A percentile compares a stretch with the other conserved stretches of the same genome.
These are phyloP conservation scores for Symmetrospora coprosmae DNA, from an alignment of 768 basidiomycete species.

Conservation along the genomic window DNA sequence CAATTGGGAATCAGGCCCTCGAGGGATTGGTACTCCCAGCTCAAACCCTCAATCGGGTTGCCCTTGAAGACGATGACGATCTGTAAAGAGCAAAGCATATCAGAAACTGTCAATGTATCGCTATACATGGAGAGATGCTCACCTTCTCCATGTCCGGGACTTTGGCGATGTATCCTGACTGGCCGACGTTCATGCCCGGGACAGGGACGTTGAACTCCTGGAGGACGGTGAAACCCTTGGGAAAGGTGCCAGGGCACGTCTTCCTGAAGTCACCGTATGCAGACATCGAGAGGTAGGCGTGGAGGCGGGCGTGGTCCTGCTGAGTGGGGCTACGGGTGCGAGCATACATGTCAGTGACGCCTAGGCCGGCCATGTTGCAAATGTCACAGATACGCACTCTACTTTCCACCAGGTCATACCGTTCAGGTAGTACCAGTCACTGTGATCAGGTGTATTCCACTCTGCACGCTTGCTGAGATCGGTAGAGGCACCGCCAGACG, in stretches of 20 bases:
- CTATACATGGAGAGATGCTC: no score
- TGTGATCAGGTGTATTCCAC: no score
- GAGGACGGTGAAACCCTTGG: constrained; percentile 4
- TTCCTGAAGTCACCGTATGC: constrained; percentile 10
- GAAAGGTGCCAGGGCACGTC: constrained; percentile 10
- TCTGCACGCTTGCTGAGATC: no score
- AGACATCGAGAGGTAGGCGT: background rate
- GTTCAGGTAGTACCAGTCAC: no score
- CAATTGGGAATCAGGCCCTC: constrained; percentile 6
- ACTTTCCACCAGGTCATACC: no score
- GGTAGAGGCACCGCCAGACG: no score
- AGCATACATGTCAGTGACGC: no score
- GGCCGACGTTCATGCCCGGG: constrained; percentile 2
- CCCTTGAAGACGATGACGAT: constrained; percentile 23
- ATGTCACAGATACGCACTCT: no score
- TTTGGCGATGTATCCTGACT: constrained; percentile 14
- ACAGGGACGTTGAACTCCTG: background rate
- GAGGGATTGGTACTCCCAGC: constrained; percentile 4
- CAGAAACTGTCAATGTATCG: no score
- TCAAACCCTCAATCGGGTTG: constrained; percentile 2
- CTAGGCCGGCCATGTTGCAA: no score
- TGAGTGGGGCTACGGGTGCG: background rate
- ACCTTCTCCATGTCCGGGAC: constrained; percentile 11
- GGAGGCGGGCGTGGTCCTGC: constrained; percentile 16
- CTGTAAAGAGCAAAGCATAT: no score